Base-by-base conservation (phyloP, 208 protist species). In the Leptomonas seymouri region DNA sequence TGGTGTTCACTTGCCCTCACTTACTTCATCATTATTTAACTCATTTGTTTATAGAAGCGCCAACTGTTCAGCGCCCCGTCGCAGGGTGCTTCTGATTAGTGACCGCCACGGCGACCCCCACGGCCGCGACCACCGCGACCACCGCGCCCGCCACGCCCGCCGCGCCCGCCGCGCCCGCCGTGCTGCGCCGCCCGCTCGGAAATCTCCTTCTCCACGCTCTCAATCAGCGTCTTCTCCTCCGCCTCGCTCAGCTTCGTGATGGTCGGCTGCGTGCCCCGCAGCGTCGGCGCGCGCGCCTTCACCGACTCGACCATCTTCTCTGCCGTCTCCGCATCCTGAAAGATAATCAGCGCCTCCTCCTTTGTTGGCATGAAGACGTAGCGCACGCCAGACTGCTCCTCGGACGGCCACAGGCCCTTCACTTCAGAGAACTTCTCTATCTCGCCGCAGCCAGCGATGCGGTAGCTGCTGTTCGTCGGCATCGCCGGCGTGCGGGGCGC, bases 151-250 rank as follows among this genome's bases (percentile, higher is more conserved):
- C 82, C 77, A 34, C 79, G 65, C 30, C 85, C 81, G 30, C 83
- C 70, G 20, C 76, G 54, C 21, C 80, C 56, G n/a, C 78, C 55
- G 59, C 86, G 70, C 11, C 74, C 62, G 30, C 80, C 74, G 68
- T 72, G 56, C 60, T 82, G 77, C 55, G 84, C 67, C 7, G 86
- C 86, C n/a, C 90, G 87, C 53, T 93, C 86, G 0, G 82, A 55
- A 54, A 96, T 96, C 50, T 96, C 90, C 76, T 84, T 87, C 73
- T 96, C 90, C 1, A 93, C 90, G 48, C 82, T 79, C 57, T 67
- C 79, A 46, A 93, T 72, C n/a, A 93, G 75, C 62, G 69, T 31
- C 69, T 85, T 84, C 67, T 96, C 90, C 16, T 89, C 84, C 39
- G 85, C 87, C 39, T 60, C 85, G 28, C 66, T 74, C 44, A 96